Evolutionary conservation across 345 rosid genomes (phyloP).

Genomic region (Aquilaria malaccensis): DNA sequence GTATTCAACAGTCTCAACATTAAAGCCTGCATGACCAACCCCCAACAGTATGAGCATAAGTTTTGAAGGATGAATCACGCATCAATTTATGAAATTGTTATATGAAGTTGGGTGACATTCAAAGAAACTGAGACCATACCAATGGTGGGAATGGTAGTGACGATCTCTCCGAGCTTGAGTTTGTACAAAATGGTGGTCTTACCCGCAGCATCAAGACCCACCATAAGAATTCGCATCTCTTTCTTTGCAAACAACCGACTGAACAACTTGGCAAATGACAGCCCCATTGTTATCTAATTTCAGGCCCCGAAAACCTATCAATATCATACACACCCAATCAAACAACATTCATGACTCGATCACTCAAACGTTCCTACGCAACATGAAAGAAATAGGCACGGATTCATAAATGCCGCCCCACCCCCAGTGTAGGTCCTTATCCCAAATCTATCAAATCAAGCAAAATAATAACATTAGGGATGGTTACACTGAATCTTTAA

Average conservation of each 20-base stretch:
- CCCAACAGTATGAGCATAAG: not conserved
- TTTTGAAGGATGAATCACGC: not conserved
- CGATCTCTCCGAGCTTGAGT: conserved; percentile 72
- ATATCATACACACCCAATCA: not conserved
- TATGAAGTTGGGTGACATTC: not conserved
- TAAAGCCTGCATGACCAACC: conserved; percentile 36
- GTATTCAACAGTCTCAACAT: conserved; percentile 73
- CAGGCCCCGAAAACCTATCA: not conserved
- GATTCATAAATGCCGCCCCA: no score
- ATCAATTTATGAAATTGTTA: not conserved
- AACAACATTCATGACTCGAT: no score
- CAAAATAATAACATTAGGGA: no score
- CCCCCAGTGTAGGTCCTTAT: no score
- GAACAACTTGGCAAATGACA: conserved; percentile 57
- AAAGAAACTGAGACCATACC: conserved; percentile 23
- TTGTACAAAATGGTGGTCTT: conserved; percentile 72
- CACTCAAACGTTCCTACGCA: no score
- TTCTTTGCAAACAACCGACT: conserved; percentile 35
- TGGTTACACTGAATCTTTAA: no score
- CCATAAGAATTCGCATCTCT: no score
- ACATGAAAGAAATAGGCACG: no score
- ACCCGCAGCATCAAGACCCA: no score
- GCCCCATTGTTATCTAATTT: conserved; percentile 39
- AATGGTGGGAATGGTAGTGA: conserved; percentile 68
- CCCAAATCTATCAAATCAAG: no score